These are phyloP conservation scores for Colletotrichum tamarilloi DNA, from an alignment of 2,329 filamentous ascomycete species.

Conservation along the genomic window DNA sequence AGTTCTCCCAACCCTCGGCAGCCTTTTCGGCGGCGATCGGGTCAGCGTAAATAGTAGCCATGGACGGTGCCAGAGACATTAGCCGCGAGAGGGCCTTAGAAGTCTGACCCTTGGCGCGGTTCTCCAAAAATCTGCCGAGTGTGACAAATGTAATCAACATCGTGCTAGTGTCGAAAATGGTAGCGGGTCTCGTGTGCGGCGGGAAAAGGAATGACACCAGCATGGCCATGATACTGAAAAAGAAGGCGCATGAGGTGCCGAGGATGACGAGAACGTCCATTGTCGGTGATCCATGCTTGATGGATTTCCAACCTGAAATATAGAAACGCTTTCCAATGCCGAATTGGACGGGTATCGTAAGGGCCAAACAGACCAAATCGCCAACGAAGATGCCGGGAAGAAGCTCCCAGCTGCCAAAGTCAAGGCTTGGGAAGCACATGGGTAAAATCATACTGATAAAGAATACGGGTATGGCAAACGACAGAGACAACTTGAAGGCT, in stretches of 20 bases:
- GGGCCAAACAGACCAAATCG: slow-evolving; percentile 82
- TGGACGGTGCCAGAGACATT: slow-evolving; percentile 96
- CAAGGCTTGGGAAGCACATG: slow-evolving; percentile 80
- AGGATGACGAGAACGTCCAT: slow-evolving; percentile 98
- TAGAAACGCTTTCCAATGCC: slow-evolving; percentile 97
- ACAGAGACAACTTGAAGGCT: slow-evolving; percentile 81
- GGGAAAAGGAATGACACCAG: slow-evolving; percentile 79
- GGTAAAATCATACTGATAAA: slow-evolving; percentile 93
- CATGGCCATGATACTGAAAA: slow-evolving; percentile 93
- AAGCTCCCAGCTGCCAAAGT: slow-evolving; percentile 78
- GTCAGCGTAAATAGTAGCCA: slow-evolving; percentile 96
- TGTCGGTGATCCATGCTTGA: slow-evolving; percentile 90
- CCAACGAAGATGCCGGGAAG: slow-evolving; percentile 86
- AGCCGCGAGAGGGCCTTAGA: slow-evolving; percentile 91
- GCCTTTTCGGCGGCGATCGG: slow-evolving; percentile 93
- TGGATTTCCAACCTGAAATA: slow-evolving; percentile 88
- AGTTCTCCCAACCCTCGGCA: slow-evolving; percentile 78
- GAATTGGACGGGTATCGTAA: slow-evolving; percentile 96
- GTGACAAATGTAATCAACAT: slow-evolving; percentile 98
- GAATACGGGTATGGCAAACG: slow-evolving; percentile 91
- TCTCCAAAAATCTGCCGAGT: slow-evolving; percentile 91
- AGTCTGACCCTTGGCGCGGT: slow-evolving; percentile 94
- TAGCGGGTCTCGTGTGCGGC: slow-evolving; percentile 84
- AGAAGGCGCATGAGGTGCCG: slow-evolving; percentile 94
- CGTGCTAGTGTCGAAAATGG: slow-evolving; percentile 96